Base-by-base conservation (phyloP, 208 protist species). In the Crithidia acanthocephali region DNA sequence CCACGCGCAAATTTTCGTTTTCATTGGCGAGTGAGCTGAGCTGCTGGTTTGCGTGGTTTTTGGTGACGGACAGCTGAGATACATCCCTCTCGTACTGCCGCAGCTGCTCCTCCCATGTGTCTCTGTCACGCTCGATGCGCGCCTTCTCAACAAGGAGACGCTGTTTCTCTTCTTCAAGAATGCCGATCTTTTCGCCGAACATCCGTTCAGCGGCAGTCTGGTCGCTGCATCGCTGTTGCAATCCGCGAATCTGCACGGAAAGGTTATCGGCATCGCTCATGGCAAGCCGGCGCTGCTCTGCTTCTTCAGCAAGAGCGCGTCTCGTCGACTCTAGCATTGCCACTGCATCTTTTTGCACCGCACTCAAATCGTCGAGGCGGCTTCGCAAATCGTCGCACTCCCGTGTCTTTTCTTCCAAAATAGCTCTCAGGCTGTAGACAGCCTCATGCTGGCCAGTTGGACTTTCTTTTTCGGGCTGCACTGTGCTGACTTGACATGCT, bases 81-180 rank as follows among this genome's bases (percentile, higher is more conserved):
- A 96, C 82, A 59, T 96, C 91, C 22, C 81, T 80, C 72, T 93
- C 84, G 58, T 88, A 91, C 62, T 93, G 84, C 25, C 80, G 78
- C 13, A 92, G 62, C 32, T 87, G 83, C 44, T 77, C 80, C 51
- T 89, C 81, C 78, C 83, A 84, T 0, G 51, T 66, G n/a, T 69
- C 64, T 56, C 79, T 75, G 42, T 94, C 85, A 10, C 74, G 82
- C 62, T 91, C 87, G 23, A 84, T 59, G 18, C 62, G 53, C 18
- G 80, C 48, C 15, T 72, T 74, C 55, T 72, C 78, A 7, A 70
- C 68, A 15, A 75, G 64, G 1, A 86, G 32, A 27, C 83, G 65
- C 47, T 89, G 81, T 42, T 79, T 79, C 55, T 91, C 68, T 13
- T 90, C 81, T 50, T 85, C 84, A 4, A 86, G 42, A 7, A 59